Conservation (phyloP, 2,329 filamentous ascomycete genomes). For the Colletotrichum shisoi region DNA sequence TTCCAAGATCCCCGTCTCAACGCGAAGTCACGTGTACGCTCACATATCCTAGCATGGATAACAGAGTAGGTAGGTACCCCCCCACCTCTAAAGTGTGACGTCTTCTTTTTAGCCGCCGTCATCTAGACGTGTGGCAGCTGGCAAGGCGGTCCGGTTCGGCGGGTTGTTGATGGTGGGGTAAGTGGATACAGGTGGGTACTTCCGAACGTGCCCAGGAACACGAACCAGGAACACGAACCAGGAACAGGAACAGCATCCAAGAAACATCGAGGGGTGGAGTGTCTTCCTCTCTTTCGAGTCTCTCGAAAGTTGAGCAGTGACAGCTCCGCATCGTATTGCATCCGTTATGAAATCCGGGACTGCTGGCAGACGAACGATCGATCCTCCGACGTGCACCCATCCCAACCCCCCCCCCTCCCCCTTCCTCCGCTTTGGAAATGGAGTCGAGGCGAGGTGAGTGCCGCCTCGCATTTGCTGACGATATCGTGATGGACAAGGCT, state of each 20-base stretch:
- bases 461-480: constrained; percentile 22
- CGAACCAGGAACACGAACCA: not conserved
- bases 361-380: no score
- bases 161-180: not conserved
- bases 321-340: constrained; percentile 15
- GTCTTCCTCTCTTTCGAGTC: not conserved
- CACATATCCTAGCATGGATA: no score
- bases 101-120: constrained; percentile 33
- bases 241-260: not conserved
- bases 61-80: no score
- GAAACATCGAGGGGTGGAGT: not conserved
- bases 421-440: not conserved
- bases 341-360: no score
- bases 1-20: constrained; percentile 11
- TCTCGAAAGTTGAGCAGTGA: no score
- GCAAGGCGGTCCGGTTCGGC: constrained; percentile 7
- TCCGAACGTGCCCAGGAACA: constrained; percentile 3
- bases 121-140: constrained; percentile 32
- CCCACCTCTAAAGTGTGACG: constrained; percentile 21
- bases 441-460: not conserved
- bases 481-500: constrained; percentile 28
- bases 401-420: not conserved
- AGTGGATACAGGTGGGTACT: not conserved
- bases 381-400: no score
- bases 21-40: constrained; percentile 40